Evolutionary conservation across 2,329 filamentous ascomycete species (phyloP), one percentile per base, ranked within the genome.

Genomic region (Hypoxylon sp.): DNA sequence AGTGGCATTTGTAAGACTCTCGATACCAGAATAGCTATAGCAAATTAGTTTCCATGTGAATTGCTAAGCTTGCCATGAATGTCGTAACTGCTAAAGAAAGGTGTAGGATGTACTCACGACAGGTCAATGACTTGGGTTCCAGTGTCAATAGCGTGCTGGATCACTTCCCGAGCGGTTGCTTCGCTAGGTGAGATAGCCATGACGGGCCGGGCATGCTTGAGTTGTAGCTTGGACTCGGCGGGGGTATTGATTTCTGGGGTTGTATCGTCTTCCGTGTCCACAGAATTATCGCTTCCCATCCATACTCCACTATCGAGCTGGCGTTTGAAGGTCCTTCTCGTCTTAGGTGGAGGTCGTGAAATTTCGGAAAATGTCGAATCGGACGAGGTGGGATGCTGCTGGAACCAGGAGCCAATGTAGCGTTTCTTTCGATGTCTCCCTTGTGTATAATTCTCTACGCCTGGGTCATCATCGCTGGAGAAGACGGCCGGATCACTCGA

Each of bases 401-500:
- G 84, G 75, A 86, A 92, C 90, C 90, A 93, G 3, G 89, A 84
- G 3, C 90, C 90, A 45, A 87, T 80, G 67, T 90, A 89, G 51
- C 86, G 84, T 71, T 82, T 84, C 80, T 91, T 92, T 65, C 85
- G 84, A 68, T 84, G 82, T 25, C 83, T 81, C 0, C 82, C 83
- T 50, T 85, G 80, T 23, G 82, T 79, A 73, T 91, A 91, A 71
- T 90, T 90, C 65, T 91, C 88, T 50, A 89, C 76, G 1, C 86
- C 85, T 2, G 88, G 88, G 61, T 91, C 90, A 72, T 92, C 90
- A 63, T 93, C 90, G 75, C 88, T 90, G 3, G 89, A 92, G 77
- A 93, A 93, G 25, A 92, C 77, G 51, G 88, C 85, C 2, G 90
- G 89, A 72, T 93, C 90, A 74, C 90, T 92, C 19, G 89, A 92